Evolutionary conservation across 139 green algal species (phyloP), one percentile per base, ranked within the genome.

Genomic region (Klebsormidium nitens): DNA sequence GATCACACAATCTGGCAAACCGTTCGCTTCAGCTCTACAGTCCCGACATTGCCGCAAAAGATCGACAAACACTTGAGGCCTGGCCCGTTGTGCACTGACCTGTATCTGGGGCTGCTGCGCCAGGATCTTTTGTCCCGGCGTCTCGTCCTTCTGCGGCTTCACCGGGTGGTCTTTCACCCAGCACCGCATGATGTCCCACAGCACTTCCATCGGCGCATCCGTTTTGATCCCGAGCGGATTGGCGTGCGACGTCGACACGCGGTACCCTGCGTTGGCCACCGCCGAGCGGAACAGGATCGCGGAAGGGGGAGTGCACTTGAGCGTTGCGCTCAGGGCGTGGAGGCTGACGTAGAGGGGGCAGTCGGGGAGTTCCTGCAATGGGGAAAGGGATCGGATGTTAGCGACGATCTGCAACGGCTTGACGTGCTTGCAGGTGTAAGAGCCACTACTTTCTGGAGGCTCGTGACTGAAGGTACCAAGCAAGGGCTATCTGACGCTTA

Each of bases 171-270:
- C 29, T 50, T 76, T 78, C 26, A 76, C 82, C 93, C 93, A 98
- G 75, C 77, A 87, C 19, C 90, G 78, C 74, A 87, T 78, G 37
- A 87, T 81, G 48, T 96, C 90, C 90, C 90, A 92, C 4, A 97
- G 50, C 0, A 94, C 87, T 0, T 69, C 29, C 38, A 81, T 80
- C 2, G 93, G 93, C 11, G 93, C 93, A 62, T 97, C 87, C 0
- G 93, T 98, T 72, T 99, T 99, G 6, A 97, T 26, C 1, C 85
- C 93, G 39, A 95, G 80, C 2, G 89, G 88, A 49, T 90, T 95
- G 52, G 83, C 81, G 78, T 99, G 93, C 23, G 86, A 90, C 6
- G 62, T 64, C 1, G 84, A 93, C 31, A 95, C 89, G 6, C 87
- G 81, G 82, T 82, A 88, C 29, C 84, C 83, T 55, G 79, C 81